These are phyloP conservation scores for Limonium bicolor DNA, from an alignment of 148 eudicot genomes.

Conservation along the genomic window DNA sequence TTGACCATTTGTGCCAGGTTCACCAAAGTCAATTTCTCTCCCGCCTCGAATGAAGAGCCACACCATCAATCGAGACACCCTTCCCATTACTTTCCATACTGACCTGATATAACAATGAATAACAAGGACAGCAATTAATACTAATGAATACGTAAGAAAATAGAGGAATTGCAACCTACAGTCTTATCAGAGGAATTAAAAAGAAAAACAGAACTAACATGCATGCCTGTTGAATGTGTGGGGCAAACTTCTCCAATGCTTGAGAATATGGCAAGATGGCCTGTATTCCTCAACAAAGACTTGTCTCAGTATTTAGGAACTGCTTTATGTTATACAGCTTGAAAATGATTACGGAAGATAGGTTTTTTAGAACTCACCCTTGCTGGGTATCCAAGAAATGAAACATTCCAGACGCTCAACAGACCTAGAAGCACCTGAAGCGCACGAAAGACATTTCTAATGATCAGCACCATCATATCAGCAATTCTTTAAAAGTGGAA, in stretches of 20 bases:
- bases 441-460: too few relatives aligned
- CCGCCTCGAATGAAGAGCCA: constrained; percentile 65
- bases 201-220: not conserved
- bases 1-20: constrained; percentile 99
- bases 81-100: constrained; percentile 99
- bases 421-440: constrained; percentile 89
- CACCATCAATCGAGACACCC: constrained; percentile 92
- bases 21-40: constrained; percentile 98
- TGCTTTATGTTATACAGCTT: not conserved
- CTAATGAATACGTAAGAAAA: not conserved
- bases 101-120: too few relatives aligned
- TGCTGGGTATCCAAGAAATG: constrained; percentile 93
- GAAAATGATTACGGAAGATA: not conserved
- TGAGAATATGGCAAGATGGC: constrained; percentile 95
- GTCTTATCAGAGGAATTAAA: not conserved
- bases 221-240: constrained; percentile 92
- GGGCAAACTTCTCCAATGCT: constrained; percentile 91
- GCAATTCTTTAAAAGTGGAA: too few relatives aligned
- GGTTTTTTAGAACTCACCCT: constrained; percentile 41
- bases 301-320: not conserved
- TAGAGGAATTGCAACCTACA: not conserved
- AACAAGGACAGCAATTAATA: too few relatives aligned
- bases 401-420: constrained; percentile 88
- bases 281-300: constrained; percentile 19
- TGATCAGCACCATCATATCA: too few relatives aligned